Conservation (phyloP, 768 basidiomycete genomes). For the Sistotremastrum suecicum region DNA sequence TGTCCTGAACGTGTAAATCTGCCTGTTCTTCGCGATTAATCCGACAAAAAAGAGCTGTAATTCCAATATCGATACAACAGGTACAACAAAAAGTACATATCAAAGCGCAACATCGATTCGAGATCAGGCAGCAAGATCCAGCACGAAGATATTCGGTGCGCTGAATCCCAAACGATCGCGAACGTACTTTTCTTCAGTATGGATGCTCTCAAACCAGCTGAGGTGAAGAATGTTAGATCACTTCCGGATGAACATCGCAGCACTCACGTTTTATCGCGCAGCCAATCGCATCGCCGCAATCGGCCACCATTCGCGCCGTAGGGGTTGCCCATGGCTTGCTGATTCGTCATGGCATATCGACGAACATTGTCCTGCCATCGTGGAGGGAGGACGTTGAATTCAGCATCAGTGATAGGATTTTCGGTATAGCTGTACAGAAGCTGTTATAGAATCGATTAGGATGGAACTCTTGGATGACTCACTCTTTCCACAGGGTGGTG, state of each 20-base stretch:
- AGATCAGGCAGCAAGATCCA: slow-evolving; percentile 40
- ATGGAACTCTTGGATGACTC: slow-evolving; percentile 14
- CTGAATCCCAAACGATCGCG: slow-evolving; percentile 52
- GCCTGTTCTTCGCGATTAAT: too few species aligned
- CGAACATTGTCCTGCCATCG: slow-evolving; percentile 63
- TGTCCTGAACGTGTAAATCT: too few species aligned
- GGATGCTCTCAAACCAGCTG: slow-evolving; percentile 49
- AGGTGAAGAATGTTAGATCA: neutral
- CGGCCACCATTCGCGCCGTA: slow-evolving; percentile 26
- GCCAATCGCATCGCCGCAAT: slow-evolving; percentile 48
- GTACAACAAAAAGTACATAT: neutral
- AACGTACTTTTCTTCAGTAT: slow-evolving; percentile 46
- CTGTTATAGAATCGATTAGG: neutral
- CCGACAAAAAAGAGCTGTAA: too few species aligned
- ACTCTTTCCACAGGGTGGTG: slow-evolving; percentile 65
- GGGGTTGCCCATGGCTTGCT: slow-evolving; percentile 20
- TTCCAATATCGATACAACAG: too few species aligned
- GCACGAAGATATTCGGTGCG: slow-evolving; percentile 68
- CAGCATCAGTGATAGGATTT: slow-evolving; percentile 48
- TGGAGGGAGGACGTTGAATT: slow-evolving; percentile 43
- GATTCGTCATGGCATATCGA: slow-evolving; percentile 36
- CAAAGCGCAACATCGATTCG: neutral
- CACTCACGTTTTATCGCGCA: slow-evolving; percentile 41
- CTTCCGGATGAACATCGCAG: neutral
- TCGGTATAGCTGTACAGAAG: slow-evolving; percentile 45